A percentile compares a stretch with the other conserved stretches of the same genome.
Conservation (phyloP, 148 eudicot species). For the Rhododendron griersonianum region DNA sequence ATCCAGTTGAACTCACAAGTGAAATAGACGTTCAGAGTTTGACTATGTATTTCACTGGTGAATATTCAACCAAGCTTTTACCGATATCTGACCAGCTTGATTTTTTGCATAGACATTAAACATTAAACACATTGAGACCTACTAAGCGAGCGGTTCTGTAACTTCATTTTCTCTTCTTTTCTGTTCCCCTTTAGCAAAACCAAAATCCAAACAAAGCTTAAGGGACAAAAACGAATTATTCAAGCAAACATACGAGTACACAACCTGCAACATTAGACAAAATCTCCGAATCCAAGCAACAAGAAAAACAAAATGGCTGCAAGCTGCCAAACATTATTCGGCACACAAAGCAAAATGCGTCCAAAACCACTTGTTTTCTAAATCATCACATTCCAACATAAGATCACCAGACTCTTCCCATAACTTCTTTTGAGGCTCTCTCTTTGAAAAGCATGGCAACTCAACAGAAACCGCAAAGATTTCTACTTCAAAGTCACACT, state of each 20-base stretch:
- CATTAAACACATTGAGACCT: too few relatives aligned
- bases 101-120: too few relatives aligned
- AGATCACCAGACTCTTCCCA: not conserved
- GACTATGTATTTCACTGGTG: too few relatives aligned
- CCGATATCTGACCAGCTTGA: too few relatives aligned
- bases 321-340: not conserved
- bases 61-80: too few relatives aligned
- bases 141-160: not conserved
- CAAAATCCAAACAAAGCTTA: not conserved
- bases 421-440: not conserved
- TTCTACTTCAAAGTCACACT: not conserved
- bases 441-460: not conserved
- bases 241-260: not conserved
- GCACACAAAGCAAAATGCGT: not conserved
- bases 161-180: not conserved
- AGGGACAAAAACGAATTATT: not conserved
- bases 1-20: too few relatives aligned
- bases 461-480: not conserved
- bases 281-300: not conserved
- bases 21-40: too few relatives aligned
- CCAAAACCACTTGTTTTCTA: not conserved
- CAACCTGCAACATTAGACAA: not conserved
- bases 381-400: constrained; percentile 2
- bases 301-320: not conserved
- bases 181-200: not conserved